Base-by-base conservation (phyloP, 306 rosid genomes). In the Gillenia trifoliata region DNA sequence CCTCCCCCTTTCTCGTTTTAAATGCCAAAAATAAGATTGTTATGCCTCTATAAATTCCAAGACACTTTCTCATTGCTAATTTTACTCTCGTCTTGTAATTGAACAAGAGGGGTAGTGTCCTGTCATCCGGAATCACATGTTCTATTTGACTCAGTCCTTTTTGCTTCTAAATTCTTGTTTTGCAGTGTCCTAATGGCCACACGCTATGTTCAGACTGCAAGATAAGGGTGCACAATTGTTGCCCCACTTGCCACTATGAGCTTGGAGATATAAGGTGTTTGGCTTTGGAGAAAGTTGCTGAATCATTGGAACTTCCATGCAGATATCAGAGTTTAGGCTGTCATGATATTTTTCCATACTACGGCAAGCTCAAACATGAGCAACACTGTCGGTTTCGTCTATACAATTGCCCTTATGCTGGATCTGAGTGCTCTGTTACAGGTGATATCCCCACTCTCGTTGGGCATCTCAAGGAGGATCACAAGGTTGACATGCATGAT, bases 161-260 rank as follows among this genome's bases (percentile, higher is more conserved):
- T 57, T 74, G 20, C 57, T 73, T 68, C 40, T 45, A 47, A 65
- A 71, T 80, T 67, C 40, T 75, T 25, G 41, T 75, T 36, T 83
- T 85, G 80, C 82, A 94, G 99, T 94, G 97, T 79, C 96, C 99
- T 71, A 94, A 92, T 80, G 99, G 99, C 83, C 99, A 94, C 84
- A 94, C 99, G 13, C 74, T 94, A 74, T 94, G 99, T 73, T 88
- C 90, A 19, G 85, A 78, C 79, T 94, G 99, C 83, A 94, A 90
- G 85, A 57, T 79, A 52, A 77, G 84, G 83, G 96, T 94, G 85
- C 91, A 84, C n/a, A 89, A 89, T 70, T 66, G 87, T 73, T 94
- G 99, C 79, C 99, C 99, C 49, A 89, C 95, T 34, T 92, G 99
- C 72, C 90, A 87, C 66, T 79, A 76, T 22, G 97, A 94, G 54